Percentiles rank a stretch among this genome's conserved stretches.
Conservation (phyloP, 129 eudicot species). For the Helianthus annuus region DNA sequence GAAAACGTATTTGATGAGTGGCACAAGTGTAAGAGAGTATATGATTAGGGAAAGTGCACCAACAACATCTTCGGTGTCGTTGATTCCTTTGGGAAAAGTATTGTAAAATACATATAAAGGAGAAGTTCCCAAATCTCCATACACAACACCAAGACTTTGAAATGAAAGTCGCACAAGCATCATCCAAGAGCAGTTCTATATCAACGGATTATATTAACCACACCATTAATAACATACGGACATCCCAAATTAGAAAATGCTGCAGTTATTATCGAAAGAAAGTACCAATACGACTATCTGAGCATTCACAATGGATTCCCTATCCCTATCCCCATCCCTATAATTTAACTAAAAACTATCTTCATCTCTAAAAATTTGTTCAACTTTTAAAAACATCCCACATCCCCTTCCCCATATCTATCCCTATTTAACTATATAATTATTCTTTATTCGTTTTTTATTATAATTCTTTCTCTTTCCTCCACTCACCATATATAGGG, state of each 20-base stretch:
- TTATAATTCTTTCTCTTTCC: too few species aligned
- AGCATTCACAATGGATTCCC: too few species aligned
- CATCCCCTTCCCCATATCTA: too few species aligned
- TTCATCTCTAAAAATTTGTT: too few species aligned
- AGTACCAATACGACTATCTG: background rate
- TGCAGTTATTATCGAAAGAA: background rate
- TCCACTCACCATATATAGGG: too few species aligned
- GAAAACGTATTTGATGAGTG: constrained; percentile 50
- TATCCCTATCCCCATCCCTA: too few species aligned
- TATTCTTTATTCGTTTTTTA: too few species aligned
- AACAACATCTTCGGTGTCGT: constrained; percentile 39
- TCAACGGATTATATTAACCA: constrained; percentile 1
- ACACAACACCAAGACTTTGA: constrained; percentile 58
- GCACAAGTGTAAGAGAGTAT: constrained; percentile 47
- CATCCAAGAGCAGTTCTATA: constrained; percentile 23
- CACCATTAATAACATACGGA: background rate
- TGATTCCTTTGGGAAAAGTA: constrained; percentile 44
- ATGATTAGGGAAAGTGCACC: constrained; percentile 51
- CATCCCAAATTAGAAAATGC: background rate
- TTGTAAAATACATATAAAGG: constrained; percentile 46
- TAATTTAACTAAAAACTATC: too few species aligned
- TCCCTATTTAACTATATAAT: too few species aligned
- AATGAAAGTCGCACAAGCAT: constrained; percentile 37
- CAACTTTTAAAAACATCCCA: too few species aligned
- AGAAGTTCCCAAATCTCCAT: constrained; percentile 54